Conservation (phyloP, 2,329 filamentous ascomycete genomes). For the Harringtonia aguacate region DNA sequence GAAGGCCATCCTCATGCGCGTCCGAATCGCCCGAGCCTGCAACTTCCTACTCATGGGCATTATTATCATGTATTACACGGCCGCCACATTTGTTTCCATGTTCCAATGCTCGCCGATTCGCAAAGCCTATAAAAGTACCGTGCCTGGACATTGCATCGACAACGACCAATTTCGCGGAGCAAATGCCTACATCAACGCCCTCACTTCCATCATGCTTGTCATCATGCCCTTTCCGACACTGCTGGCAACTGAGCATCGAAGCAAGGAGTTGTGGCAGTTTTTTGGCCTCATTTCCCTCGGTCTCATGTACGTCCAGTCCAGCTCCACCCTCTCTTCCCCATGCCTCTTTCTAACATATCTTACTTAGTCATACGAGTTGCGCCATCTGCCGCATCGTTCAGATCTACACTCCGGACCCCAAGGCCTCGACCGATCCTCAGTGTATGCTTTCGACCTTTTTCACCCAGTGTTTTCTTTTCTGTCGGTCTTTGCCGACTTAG, state of each 20-base stretch:
- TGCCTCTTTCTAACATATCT: too few relatives aligned
- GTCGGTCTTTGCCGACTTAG: too few relatives aligned
- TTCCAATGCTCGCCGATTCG: constrained; percentile 1
- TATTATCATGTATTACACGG: neutral
- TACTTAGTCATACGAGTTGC: too few relatives aligned
- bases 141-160: neutral
- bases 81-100: neutral
- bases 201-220: neutral
- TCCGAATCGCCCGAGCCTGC: neutral
- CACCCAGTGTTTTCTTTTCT: too few relatives aligned
- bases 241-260: neutral
- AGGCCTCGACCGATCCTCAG: too few relatives aligned
- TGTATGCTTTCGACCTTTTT: too few relatives aligned
- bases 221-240: constrained; percentile 1
- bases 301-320: too few relatives aligned
- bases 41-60: constrained; percentile 1
- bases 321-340: too few relatives aligned
- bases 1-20: neutral
- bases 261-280: constrained; percentile 3
- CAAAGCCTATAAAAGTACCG: neutral
- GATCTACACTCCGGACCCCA: too few relatives aligned
- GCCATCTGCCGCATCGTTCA: too few relatives aligned
- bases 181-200: constrained; percentile 2
- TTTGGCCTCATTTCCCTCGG: too few relatives aligned
- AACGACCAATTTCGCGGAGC: neutral